Percentiles rank a stretch among this genome's conserved stretches.
These are phyloP conservation scores for Aureobasidium leucospermi DNA, from an alignment of 2,329 filamentous ascomycete species.

Conservation along the genomic window DNA sequence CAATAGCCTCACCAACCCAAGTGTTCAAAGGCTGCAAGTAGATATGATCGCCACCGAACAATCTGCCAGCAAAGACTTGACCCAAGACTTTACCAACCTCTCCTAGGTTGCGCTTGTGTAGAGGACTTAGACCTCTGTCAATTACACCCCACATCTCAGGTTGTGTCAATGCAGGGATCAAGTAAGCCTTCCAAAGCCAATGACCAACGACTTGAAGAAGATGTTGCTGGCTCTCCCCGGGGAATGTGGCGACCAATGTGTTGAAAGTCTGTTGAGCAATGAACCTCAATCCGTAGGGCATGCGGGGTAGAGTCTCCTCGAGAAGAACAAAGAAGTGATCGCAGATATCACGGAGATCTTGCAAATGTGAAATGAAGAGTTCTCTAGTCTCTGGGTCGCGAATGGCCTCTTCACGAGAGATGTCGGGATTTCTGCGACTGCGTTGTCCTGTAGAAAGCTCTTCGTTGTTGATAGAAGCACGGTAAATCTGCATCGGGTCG, in stretches of 20 bases:
- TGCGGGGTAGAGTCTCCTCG: conserved; percentile 75
- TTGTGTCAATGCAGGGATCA: conserved; percentile 80
- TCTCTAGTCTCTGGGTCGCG: conserved; percentile 86
- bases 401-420: conserved; percentile 89
- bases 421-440: conserved; percentile 72
- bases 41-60: conserved; percentile 90
- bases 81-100: conserved; percentile 88
- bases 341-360: conserved; percentile 88
- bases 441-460: conserved; percentile 84
- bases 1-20: conserved; percentile 78
- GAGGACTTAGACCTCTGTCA: conserved; percentile 77
- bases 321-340: conserved; percentile 79
- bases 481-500: conserved; percentile 95
- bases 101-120: conserved; percentile 85
- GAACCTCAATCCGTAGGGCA: conserved; percentile 90
- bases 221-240: conserved; percentile 67
- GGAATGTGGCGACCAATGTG: conserved; percentile 67
- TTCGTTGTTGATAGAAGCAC: conserved; percentile 92
- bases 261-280: conserved; percentile 82
- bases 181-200: conserved; percentile 92
- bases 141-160: conserved; percentile 91
- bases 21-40: conserved; percentile 93
- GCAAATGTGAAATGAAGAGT: conserved; percentile 88
- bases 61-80: conserved; percentile 77
- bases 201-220: conserved; percentile 77